A percentile compares a stretch with the other conserved stretches of the same genome.
phyloP scores from a whole-genome alignment of 2,329 filamentous ascomycete genomes.

The Trichoderma koningiopsis region DNA sequence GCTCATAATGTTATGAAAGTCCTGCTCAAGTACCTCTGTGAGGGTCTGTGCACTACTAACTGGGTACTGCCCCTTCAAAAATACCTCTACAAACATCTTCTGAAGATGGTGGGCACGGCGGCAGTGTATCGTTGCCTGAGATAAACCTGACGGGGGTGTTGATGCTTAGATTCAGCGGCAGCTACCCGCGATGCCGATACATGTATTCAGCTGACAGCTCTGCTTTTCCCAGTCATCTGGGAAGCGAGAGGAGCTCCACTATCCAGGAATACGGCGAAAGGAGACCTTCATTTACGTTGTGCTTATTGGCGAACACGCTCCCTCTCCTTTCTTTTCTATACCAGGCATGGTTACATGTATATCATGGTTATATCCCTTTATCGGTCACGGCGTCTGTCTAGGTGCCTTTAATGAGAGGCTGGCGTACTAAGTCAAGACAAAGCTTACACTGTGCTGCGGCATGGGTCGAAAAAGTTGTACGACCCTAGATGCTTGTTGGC shows the following conservation, averaged over 20 bases:
- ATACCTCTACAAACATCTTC: not conserved
- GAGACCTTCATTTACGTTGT: not conserved
- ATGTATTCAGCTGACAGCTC: not conserved
- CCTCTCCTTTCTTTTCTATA: not conserved
- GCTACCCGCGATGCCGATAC: conserved; percentile 3
- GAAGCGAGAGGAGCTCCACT: not conserved
- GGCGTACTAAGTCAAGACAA: not conserved
- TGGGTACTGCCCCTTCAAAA: not conserved
- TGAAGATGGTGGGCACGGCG: not conserved
- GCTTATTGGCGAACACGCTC: not conserved
- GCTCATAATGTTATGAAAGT: not conserved
- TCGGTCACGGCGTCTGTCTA: not conserved
- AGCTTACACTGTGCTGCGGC: not conserved
- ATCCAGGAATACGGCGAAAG: not conserved
- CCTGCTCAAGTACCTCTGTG: not conserved
- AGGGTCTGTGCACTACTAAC: not conserved
- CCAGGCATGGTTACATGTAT: not conserved
- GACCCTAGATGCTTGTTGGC: not conserved
- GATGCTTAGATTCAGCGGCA: conserved; percentile 8
- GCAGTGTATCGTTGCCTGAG: conserved; percentile 2
- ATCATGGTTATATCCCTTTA: not conserved
- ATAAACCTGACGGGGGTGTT: not conserved
- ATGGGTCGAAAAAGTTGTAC: not conserved
- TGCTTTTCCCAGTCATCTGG: not conserved
- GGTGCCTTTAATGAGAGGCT: not conserved